Base-by-base conservation (phyloP, 306 rosid genomes). In the Sesbania bispinosa region DNA sequence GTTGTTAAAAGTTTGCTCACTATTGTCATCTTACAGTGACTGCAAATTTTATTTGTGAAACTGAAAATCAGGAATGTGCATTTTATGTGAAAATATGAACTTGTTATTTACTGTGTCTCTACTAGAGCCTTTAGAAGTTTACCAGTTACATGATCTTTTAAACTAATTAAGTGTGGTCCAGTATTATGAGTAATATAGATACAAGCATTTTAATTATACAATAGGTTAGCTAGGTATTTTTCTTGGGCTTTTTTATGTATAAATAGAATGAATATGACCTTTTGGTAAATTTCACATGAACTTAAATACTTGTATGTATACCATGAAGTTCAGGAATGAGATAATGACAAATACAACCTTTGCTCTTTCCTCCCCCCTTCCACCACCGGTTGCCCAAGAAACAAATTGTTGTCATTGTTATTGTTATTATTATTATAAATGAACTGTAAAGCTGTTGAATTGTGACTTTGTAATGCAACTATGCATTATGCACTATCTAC, bases 361-460 rank as follows among this genome's bases (percentile, higher is more conserved):
- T 57, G 32, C 30, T 55, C 10, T 26, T 15, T 36, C 26, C 33
- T 36, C 55, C 39, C 18, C 35, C 10, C n/a, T 36, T 45, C 39
- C 18, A 24, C 10, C n/a, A 11, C 11, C 11, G 4, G 5, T 61
- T 29, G 59, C 36, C 11, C 67, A 30, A 5, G 60, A 51, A 43
- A 60, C 62, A 43, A 20, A 14, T 4, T 55, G 23, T 27, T 23
- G 38, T 59, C 14, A 14, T 51, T 47, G 19, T 68, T 33, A n/a
- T 55, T 57, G 18, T 18, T 61, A 16, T 35, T 18, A 26, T 5
- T 16, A 27, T 60, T 19, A 35, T 35, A 19, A 50, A 54, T n/a
- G n/a, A n/a, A n/a, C n/a, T n/a, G n/a, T n/a, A 38, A 46, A 67
- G 55, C 36, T 32, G 27, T 65, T 76, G 53, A 18, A 36, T 84